Evolutionary conservation across 331 rosid genomes (phyloP).

Genomic region (Saraca asoca): DNA sequence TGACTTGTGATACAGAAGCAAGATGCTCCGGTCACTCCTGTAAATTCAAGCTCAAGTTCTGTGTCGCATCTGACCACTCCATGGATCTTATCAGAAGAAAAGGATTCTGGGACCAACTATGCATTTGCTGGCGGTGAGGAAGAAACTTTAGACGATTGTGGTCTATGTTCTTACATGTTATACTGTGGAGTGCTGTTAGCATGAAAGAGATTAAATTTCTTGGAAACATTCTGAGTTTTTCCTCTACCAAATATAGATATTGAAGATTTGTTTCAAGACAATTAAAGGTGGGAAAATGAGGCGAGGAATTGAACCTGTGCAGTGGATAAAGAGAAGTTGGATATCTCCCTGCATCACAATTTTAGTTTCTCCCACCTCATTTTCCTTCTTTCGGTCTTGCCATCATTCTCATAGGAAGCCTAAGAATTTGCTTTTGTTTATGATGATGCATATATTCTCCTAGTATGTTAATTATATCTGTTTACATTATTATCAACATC

Average conservation of each 20-base stretch:
- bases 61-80: slow-evolving; percentile 63
- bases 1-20: slow-evolving; percentile 52
- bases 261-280: slow-evolving; percentile 18
- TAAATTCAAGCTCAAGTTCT: slow-evolving; percentile 74
- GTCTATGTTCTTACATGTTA: slow-evolving; percentile 31
- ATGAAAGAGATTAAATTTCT: slow-evolving; percentile 18
- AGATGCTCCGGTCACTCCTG: slow-evolving; percentile 74
- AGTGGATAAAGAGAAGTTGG: not conserved
- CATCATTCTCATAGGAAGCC: slow-evolving; percentile 21
- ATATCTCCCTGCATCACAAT: slow-evolving; percentile 10
- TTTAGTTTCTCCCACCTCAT: slow-evolving; percentile 6
- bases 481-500: slow-evolving; percentile 19
- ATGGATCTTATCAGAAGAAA: slow-evolving; percentile 68
- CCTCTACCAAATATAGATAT: slow-evolving; percentile 17
- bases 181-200: slow-evolving; percentile 14
- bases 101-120: slow-evolving; percentile 63
- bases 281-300: slow-evolving; percentile 14
- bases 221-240: slow-evolving; percentile 13
- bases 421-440: slow-evolving; percentile 4
- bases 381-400: slow-evolving; percentile 20
- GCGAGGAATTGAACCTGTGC: slow-evolving; percentile 9
- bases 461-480: slow-evolving; percentile 1
- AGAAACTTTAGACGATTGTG: slow-evolving; percentile 40
- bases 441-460: slow-evolving; percentile 1
- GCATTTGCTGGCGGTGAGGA: slow-evolving; percentile 54